phyloP scores from a whole-genome alignment of 768 basidiomycete genomes.

The Coprinellus micaceus region DNA sequence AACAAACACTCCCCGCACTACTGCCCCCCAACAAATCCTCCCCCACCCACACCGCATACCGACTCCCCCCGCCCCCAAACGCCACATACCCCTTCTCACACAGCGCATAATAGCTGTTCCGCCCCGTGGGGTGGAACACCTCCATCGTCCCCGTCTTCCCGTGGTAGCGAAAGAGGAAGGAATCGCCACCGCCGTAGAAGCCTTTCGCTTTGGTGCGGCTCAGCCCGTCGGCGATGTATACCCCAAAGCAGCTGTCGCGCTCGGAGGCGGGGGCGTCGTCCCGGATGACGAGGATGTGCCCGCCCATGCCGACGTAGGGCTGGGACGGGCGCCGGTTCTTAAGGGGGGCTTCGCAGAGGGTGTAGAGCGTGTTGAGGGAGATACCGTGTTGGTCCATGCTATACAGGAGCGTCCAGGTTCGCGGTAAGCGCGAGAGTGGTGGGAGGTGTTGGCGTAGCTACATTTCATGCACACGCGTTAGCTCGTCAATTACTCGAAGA shows the following conservation, averaged over 20 bases:
- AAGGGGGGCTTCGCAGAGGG: conserved; percentile 47
- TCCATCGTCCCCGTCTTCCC: conserved; percentile 40
- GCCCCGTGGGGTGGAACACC: conserved; percentile 81
- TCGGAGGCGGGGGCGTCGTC: conserved; percentile 58
- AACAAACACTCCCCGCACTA: conserved; percentile 81
- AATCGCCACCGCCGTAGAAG: conserved; percentile 89
- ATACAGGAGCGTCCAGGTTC: conserved; percentile 76
- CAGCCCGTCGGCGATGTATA: conserved; percentile 76
- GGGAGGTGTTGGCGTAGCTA: conserved; percentile 74
- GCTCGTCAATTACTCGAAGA: no score
- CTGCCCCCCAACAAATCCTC: conserved; percentile 78
- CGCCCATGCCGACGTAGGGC: conserved; percentile 23
- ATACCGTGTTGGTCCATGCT: conserved; percentile 95
- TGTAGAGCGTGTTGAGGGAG: conserved; percentile 84
- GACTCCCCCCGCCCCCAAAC: conserved; percentile 83
- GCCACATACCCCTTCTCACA: conserved; percentile 80
- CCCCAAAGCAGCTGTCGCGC: conserved; percentile 59
- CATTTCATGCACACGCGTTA: neutral
- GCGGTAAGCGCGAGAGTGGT: conserved; percentile 65
- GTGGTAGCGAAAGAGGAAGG: conserved; percentile 74
- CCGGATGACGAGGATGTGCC: conserved; percentile 59
- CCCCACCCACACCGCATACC: conserved; percentile 87
- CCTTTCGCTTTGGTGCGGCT: conserved; percentile 53
- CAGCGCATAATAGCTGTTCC: conserved; percentile 85
- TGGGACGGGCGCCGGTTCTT: conserved; percentile 27